Evolutionary conservation across 2,329 filamentous ascomycete genomes (phyloP), one percentile per base, ranked within the genome.

Genomic region (Fonsecaea erecta): DNA sequence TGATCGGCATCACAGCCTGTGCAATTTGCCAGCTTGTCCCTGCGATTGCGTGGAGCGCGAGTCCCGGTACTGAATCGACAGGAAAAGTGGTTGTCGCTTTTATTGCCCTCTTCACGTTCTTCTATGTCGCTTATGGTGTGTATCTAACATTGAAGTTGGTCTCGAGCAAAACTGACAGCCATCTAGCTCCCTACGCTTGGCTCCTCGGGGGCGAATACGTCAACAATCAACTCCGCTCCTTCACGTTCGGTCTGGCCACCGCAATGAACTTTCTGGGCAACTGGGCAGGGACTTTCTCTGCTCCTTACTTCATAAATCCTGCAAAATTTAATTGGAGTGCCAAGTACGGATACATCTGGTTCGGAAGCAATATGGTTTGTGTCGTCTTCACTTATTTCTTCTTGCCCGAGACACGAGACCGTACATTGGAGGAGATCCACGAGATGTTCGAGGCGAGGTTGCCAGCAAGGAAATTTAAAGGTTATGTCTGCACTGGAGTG

Each of bases 341-440:
- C 8, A 72, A 73, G 48, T 74, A 72, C 54, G 73, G 74, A 0
- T 79, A 78, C 52, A 79, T 80, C 48, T 80, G 78, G 78, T 79
- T 79, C 48, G 75, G 71, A 5, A 75, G 75, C 1, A 80, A 79
- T 52, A 54, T 73, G 9, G 65, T 78, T 9, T 65, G 76, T 3
- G 73, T 74, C 9, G 32, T 76, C 2, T 79, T 79, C 66, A 74
- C 70, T 11, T 66, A 67, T 52, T 68, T 73, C 34, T 74, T 67
- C 74, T 73, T 85, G 0, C 84, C 84, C 0, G 84, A 86, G 71
- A 82, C 83, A 52, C 84, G 84, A 71, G 82, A 79, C 52, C 79
- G 81, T 24, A 85, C 80, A 1, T 51, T 52, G 8, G 65, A 67
- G 37, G 67, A 69, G 52, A 67, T 69, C 30, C 60, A 69, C 46